Base-by-base conservation (phyloP, 2,329 filamentous ascomycete genomes). In the Aspergillus hortae region DNA sequence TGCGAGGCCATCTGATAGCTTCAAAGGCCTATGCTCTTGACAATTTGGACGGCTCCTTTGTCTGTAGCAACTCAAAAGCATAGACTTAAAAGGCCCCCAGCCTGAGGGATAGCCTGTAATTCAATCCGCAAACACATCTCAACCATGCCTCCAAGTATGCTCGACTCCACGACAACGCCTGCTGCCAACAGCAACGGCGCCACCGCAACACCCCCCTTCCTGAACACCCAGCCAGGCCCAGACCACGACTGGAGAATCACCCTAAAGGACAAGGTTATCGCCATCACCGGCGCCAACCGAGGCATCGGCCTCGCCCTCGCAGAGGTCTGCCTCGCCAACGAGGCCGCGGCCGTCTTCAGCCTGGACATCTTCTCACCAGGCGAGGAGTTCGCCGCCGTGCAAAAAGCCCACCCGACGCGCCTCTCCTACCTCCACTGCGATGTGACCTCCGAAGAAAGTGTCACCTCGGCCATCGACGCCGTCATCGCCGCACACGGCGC, bases 261-360 rank as follows among this genome's bases (percentile, higher is more conserved):
- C 4, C 64, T 77, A 14, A 67, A 66, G 52, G 69, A 68, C 56
- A 77, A 77, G 25, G 55, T 60, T 44, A 58, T 59, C n/a, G 59
- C 53, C 11, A 55, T 61, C 71, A 77, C 57, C 53, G 72, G 49
- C 9, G 54, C 54, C 27, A 58, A 58, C 51, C 67, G 73, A 35
- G 75, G 75, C 35, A 77, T 78, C 44, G 75, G 75, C 3, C 67
- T 77, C 2, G 75, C 73, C 6, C 70, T 78, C 42, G 74, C 75
- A 27, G 71, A 77, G 56, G 70, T 74, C 43, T 77, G 74, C 58
- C 69, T 79, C 14, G 71, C 68, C 57, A 78, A 78, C 61, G 63
- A 62, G 2, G 75, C 75, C 17, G 63, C 62, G 11, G 60, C 53
- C 25, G 67, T 76, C 33, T 74, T 70, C 61, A 71, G 67, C 19